Evolutionary conservation across 208 protist species (phyloP).

Genomic region (Dictyostelium gargantuum): DNA sequence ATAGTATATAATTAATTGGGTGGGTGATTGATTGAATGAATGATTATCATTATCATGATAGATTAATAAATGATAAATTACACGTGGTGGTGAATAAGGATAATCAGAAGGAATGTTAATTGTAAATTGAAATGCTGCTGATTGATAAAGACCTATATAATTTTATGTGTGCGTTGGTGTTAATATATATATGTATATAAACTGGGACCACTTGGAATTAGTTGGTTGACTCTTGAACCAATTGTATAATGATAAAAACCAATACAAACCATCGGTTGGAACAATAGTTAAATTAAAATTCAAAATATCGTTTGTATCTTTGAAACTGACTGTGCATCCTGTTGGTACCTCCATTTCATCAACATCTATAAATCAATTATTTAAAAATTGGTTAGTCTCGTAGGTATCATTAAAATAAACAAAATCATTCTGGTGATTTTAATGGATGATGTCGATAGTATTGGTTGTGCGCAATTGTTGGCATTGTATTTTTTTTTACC

Average conservation of each 20-base stretch:
- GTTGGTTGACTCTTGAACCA: no score
- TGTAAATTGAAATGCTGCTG: constrained; percentile 78
- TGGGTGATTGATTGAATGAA: no score
- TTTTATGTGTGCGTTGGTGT: not conserved
- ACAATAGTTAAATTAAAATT: constrained; percentile 74
- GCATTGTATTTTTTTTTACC: constrained; percentile 1
- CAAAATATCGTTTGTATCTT: constrained; percentile 78
- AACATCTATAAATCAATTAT: constrained; percentile 67
- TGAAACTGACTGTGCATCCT: constrained; percentile 76
- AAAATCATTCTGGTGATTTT: no score
- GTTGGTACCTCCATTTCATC: constrained; percentile 74
- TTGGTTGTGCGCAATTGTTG: no score
- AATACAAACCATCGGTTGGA: constrained; percentile 75
- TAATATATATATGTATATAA: no score
- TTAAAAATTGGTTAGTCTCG: no score
- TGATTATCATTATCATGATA: not conserved
- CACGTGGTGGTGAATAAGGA: constrained; percentile 83
- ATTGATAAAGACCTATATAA: constrained; percentile 71
- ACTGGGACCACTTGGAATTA: no score
- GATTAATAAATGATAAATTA: constrained; percentile 75
- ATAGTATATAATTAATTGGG: no score
- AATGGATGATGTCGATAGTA: no score
- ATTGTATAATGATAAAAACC: no score
- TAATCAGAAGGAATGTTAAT: constrained; percentile 79
- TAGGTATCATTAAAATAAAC: no score